Conservation (phyloP, 805 yeast genomes). For the Candida corydali region DNA sequence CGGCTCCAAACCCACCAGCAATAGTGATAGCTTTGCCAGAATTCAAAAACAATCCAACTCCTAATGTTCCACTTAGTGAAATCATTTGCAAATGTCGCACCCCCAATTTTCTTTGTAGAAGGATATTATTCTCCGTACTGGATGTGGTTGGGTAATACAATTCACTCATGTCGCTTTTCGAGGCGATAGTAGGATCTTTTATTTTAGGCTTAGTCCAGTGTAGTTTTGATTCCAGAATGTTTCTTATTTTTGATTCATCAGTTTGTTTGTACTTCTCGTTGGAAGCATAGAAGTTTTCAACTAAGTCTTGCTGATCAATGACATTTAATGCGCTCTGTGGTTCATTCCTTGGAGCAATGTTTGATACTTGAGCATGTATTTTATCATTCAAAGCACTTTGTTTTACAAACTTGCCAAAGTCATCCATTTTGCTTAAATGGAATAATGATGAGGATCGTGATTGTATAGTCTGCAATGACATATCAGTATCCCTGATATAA, state of each 20-base stretch:
- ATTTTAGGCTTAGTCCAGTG: no score
- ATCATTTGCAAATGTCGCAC: slow-evolving; percentile 73
- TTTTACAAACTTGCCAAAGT: slow-evolving; percentile 28
- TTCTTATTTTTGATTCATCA: background rate
- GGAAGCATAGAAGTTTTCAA: slow-evolving; percentile 22
- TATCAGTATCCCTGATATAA: slow-evolving; percentile 9
- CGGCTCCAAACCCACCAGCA: slow-evolving; percentile 75
- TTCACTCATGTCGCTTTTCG: slow-evolving; percentile 8
- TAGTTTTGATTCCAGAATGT: no score
- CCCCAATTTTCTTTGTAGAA: slow-evolving; percentile 54
- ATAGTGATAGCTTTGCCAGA: slow-evolving; percentile 70
- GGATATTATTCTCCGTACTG: slow-evolving; percentile 10
- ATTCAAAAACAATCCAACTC: slow-evolving; percentile 68
- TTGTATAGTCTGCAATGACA: slow-evolving; percentile 13
- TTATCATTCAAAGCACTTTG: slow-evolving; percentile 31
- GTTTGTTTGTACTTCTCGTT: slow-evolving; percentile 9
- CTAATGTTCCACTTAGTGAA: slow-evolving; percentile 74
- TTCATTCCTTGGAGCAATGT: slow-evolving; percentile 4
- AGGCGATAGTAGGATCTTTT: background rate
- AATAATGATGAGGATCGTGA: slow-evolving; percentile 20
- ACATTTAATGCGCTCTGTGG: slow-evolving; percentile 21
- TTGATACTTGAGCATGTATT: slow-evolving; percentile 19
- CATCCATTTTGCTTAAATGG: slow-evolving; percentile 28
- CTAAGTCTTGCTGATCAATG: slow-evolving; percentile 21
- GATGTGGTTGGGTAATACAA: slow-evolving; percentile 11